A percentile compares a stretch with the other conserved stretches of the same genome.
phyloP scores from a whole-genome alignment of 1,139 yeast species.

The Taphrina wiesneri region DNA sequence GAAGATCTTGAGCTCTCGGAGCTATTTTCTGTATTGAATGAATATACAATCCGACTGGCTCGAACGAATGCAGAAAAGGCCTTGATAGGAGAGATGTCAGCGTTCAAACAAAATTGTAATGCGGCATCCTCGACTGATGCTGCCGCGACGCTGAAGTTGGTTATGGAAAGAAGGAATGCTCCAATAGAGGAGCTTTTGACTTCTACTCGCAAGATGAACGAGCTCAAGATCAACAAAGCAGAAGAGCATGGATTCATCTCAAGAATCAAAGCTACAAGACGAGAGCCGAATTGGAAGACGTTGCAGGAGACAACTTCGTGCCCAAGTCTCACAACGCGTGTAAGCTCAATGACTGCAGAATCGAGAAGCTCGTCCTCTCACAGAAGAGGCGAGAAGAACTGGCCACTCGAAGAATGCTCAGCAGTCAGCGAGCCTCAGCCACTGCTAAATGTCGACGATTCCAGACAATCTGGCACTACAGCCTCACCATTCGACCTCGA shows the following conservation, averaged over 20 bases:
- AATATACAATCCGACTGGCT: not conserved
- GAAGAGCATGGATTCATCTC: conserved; percentile 5
- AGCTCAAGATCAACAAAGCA: not conserved
- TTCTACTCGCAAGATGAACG: not conserved
- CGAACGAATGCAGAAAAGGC: not conserved
- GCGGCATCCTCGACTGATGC: not conserved
- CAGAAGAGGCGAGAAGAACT: not conserved
- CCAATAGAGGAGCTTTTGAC: conserved; percentile 2
- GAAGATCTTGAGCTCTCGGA: not conserved
- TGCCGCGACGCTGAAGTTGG: not conserved
- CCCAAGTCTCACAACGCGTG: not conserved
- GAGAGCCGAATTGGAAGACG: conserved; percentile 10
- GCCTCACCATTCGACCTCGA: conserved; percentile 13
- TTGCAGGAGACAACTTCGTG: not conserved
- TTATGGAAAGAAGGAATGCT: conserved; percentile 5
- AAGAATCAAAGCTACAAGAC: not conserved
- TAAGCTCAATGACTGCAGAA: not conserved
- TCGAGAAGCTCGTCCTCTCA: not conserved
- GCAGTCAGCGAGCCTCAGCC: not conserved
- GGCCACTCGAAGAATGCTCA: not conserved
- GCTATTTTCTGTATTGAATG: not conserved
- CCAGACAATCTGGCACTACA: not conserved
- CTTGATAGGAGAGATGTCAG: not conserved
- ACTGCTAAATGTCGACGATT: not conserved
- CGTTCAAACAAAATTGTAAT: not conserved